Percentiles rank a stretch among this genome's conserved stretches.
Evolutionary conservation across 148 eudicot species (phyloP).

Genomic region (Polygonum maritimum): DNA sequence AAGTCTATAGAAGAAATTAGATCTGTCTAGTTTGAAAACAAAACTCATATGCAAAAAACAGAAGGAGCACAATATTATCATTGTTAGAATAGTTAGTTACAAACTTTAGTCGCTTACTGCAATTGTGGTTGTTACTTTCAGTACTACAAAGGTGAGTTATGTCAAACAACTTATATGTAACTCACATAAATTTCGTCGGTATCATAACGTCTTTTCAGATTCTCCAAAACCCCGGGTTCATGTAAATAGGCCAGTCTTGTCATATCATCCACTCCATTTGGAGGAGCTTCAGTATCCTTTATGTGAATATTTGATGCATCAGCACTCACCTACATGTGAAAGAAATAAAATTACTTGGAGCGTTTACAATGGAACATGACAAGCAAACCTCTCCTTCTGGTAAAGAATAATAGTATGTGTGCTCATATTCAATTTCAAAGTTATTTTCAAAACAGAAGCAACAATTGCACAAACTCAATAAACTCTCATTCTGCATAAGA

Average conservation of each 20-base stretch:
- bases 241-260: slow-evolving; percentile 70
- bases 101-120: background rate
- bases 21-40: background rate
- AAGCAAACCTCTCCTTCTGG: background rate
- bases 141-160: no score
- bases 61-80: background rate
- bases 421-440: background rate
- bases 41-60: background rate
- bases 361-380: background rate
- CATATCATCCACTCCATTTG: slow-evolving; percentile 69
- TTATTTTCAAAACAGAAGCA: no score
- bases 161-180: background rate
- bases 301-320: slow-evolving; percentile 37
- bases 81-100: background rate
- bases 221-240: slow-evolving; percentile 70
- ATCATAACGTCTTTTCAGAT: slow-evolving; percentile 56
- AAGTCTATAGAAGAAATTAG: slow-evolving; percentile 49
- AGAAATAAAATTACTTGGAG: background rate
- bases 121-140: background rate
- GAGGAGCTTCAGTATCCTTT: slow-evolving; percentile 63
- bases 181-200: slow-evolving; percentile 63
- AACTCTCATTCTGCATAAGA: background rate
- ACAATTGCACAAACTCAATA: background rate
- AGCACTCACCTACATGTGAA: slow-evolving; percentile 30
- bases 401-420: background rate